Conservation (phyloP, 2,329 filamentous ascomycete genomes). For the Talaromyces sp. region DNA sequence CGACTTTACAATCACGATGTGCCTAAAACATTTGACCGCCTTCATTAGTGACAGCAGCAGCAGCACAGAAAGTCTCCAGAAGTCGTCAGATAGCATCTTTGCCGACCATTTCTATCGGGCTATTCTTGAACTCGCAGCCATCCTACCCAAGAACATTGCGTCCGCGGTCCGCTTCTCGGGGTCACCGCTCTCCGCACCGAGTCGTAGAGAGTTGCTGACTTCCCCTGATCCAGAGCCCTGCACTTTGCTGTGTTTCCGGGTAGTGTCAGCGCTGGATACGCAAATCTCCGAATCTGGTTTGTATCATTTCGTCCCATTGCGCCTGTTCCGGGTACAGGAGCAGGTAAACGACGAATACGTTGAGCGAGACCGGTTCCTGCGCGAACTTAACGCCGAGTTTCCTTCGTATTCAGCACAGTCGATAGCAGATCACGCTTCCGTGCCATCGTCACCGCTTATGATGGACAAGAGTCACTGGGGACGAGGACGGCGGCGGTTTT, state of each 20-base stretch:
- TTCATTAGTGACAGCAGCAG: slow-evolving; percentile 13
- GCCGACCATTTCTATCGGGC: slow-evolving; percentile 43
- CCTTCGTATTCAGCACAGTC: slow-evolving; percentile 10
- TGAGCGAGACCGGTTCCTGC: slow-evolving; percentile 52
- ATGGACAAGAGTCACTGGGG: neutral
- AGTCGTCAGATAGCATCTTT: slow-evolving; percentile 27
- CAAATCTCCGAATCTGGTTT: slow-evolving; percentile 48
- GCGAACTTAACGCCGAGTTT: slow-evolving; percentile 8
- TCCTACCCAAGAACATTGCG: slow-evolving; percentile 38
- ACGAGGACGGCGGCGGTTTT: neutral
- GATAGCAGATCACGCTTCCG: neutral
- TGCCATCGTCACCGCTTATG: neutral
- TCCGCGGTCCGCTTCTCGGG: slow-evolving; percentile 31
- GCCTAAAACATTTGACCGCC: slow-evolving; percentile 28
- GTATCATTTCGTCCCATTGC: slow-evolving; percentile 55
- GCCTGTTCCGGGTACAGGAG: slow-evolving; percentile 63
- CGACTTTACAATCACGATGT: slow-evolving; percentile 32
- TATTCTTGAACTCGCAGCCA: slow-evolving; percentile 29
- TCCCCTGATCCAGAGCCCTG: slow-evolving; percentile 34
- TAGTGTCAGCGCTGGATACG: slow-evolving; percentile 58
- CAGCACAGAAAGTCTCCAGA: slow-evolving; percentile 10
- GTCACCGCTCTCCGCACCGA: slow-evolving; percentile 31
- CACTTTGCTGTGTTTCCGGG: slow-evolving; percentile 49
- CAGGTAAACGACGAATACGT: slow-evolving; percentile 52
- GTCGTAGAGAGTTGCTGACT: slow-evolving; percentile 17